Evolutionary conservation across 2,329 filamentous ascomycete species (phyloP), one percentile per base, ranked within the genome.

Genomic region (Ophiostoma angusticollis): DNA sequence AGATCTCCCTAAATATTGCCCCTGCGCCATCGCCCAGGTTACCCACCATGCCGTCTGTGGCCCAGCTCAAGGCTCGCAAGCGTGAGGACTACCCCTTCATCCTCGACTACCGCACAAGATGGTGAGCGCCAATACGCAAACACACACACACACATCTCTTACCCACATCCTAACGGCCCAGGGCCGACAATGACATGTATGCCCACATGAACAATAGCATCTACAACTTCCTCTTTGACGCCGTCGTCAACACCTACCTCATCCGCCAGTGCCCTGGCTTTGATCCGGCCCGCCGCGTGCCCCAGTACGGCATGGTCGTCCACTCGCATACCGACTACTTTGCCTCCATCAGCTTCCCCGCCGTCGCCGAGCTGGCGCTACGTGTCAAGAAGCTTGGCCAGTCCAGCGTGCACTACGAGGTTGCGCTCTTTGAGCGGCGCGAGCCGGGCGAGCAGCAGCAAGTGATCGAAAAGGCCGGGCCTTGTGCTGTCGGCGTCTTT

Each of bases 121-220:
- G 87, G 86, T 86, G 51, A 53, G 62, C n/a, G n/a, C n/a, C n/a
- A n/a, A n/a, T 31, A n/a, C 4, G 8, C 19, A 25, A 0, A 21
- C 11, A 16, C 7, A 23, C 8, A 13, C 14, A 19, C 16, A 13
- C 25, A n/a, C 9, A 6, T 35, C 5, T 13, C 17, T 13, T 17
- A 4, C 21, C 23, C 11, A 9, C 12, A 11, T 14, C 13, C 19
- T 31, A 16, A 30, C 32, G 21, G 8, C 4, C 1, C 45, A 87
- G 84, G 84, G 78, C 75, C 57, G 86, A 94, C 60, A 93, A 93
- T 55, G 86, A 94, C 63, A 91, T 93, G 83, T 94, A 91, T 59
- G 72, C 84, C 44, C 89, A 96, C 56, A 76, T 93, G 68, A 94
- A 94, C 63, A 94, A 93, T 55, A 82, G 78, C 29, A 70, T 91